These are phyloP conservation scores for Pythium utonaiense DNA, from an alignment of 352 stramenopile genomes.

Conservation along the genomic window DNA sequence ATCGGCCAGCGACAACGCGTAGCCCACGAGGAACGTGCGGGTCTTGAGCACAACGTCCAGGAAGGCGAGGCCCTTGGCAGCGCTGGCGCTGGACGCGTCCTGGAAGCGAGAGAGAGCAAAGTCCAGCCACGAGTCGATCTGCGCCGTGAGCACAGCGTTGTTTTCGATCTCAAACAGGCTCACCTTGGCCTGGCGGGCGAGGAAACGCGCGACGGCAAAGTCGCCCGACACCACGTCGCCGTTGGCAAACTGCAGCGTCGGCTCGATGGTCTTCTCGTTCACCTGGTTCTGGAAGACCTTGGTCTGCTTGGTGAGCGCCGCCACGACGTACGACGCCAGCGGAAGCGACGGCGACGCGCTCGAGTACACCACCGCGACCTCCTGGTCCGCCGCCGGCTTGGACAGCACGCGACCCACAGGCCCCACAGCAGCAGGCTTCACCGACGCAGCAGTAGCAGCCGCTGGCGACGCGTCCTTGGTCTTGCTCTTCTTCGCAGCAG, in stretches of 20 bases:
- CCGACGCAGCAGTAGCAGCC: background rate
- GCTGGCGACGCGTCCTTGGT: background rate
- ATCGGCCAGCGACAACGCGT: slow-evolving; percentile 94
- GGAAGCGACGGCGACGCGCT: slow-evolving; percentile 42
- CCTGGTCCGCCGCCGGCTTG: slow-evolving; percentile 37
- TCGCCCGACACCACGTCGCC: slow-evolving; percentile 72
- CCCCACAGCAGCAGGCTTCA: background rate
- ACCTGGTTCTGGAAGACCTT: slow-evolving; percentile 53
- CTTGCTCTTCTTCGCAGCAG: slow-evolving; percentile 20
- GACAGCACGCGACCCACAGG: slow-evolving; percentile 41
- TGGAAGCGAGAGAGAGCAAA: slow-evolving; percentile 77
- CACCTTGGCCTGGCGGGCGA: slow-evolving; percentile 33
- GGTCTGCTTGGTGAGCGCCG: slow-evolving; percentile 50
- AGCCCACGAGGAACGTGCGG: slow-evolving; percentile 93
- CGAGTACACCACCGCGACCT: slow-evolving; percentile 64
- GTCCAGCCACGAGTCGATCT: slow-evolving; percentile 93
- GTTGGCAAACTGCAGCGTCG: slow-evolving; percentile 53
- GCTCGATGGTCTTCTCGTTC: slow-evolving; percentile 45
- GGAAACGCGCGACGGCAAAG: slow-evolving; percentile 72
- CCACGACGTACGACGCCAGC: slow-evolving; percentile 60
- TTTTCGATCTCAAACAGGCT: slow-evolving; percentile 61
- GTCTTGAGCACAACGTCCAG: slow-evolving; percentile 87
- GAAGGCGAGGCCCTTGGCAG: slow-evolving; percentile 59
- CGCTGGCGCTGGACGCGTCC: slow-evolving; percentile 20
- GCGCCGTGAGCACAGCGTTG: slow-evolving; percentile 45